Evolutionary conservation across 139 green algal species (phyloP).

Genomic region (Limnomonas spitsbergensis): DNA sequence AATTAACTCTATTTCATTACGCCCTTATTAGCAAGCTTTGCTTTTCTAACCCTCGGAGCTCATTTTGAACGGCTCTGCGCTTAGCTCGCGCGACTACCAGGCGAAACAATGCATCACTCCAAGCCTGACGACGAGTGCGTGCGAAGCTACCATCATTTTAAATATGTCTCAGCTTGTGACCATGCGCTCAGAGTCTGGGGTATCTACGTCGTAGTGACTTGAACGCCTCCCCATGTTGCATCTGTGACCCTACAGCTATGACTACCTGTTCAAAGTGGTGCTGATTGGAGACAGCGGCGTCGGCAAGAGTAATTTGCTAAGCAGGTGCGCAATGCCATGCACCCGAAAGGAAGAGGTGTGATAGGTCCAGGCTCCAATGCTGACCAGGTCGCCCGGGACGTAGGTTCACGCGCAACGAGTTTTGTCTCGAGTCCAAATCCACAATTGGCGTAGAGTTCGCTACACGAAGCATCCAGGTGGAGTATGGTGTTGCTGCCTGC

Average conservation of each 20-base stretch:
- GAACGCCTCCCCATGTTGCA: too few species aligned
- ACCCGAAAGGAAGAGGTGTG: background rate
- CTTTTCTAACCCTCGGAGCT: too few species aligned
- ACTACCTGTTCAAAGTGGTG: conserved; percentile 99
- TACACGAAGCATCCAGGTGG: conserved; percentile 94
- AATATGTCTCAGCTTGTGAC: background rate
- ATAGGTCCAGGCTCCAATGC: background rate
- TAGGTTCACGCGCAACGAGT: conserved; percentile 98
- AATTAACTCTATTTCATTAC: too few species aligned
- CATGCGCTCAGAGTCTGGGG: background rate
- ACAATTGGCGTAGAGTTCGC: conserved; percentile 99
- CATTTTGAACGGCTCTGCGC: too few species aligned
- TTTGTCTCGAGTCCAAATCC: conserved; percentile 96
- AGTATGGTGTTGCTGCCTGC: background rate
- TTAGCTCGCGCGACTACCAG: too few species aligned
- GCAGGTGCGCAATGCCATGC: conserved; percentile 28
- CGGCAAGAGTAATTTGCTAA: conserved; percentile 97
- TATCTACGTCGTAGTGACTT: background rate
- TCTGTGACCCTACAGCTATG: conserved; percentile 77
- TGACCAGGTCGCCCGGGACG: too few species aligned
- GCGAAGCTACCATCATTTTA: background rate
- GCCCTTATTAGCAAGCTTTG: too few species aligned
- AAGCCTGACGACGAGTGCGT: conserved; percentile 20
- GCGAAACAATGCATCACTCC: conserved; percentile 5
- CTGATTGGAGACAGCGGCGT: conserved; percentile 98